Base-by-base conservation (phyloP, 257 asterid genomes). In the Apocynum venetum region DNA sequence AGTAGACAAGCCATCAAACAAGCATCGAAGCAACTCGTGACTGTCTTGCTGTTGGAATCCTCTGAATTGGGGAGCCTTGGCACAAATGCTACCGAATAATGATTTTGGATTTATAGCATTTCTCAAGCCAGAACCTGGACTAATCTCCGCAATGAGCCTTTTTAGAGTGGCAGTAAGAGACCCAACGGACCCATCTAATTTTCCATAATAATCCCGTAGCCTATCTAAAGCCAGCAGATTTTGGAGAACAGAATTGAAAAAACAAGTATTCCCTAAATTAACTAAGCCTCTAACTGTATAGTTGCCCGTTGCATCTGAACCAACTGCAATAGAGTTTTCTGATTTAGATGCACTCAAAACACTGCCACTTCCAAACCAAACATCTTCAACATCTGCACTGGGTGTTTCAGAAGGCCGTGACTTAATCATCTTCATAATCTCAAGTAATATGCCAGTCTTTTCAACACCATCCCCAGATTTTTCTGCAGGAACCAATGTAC, bases 41-140 rank as follows among this genome's bases (percentile, higher is more conserved):
- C 99, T 91, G 84, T 95, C 99, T 35, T 95, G 99, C 67, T 95
- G 99, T 76, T 91, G 96, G 87, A 83, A 93, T 77, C 98, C 99
- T 84, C 85, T 90, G 79, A 95, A 95, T 80, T 91, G 96, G 25
- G 99, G 97, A 78, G 94, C 89, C 82, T 91, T 95, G 5, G 88
- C 79, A 77, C 97, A 95, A 66, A 95, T 82, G 80, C 88, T 86
- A 40, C 96, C 91, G 79, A 90, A 89, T 79, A 95, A 83, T 17
- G 94, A 83, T 81, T 85, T 88, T 46, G 99, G 99, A 84, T 85
- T 89, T 64, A 95, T 81, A 70, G 81, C 87, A 60, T 88, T 80
- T 85, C 81, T 90, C 72, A 77, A 81, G 61, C 90, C 87, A 81
- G 84, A 73, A 66, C 87, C 89, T 3, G 84, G 64, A 25, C 81